Evolutionary conservation across 179 eudicot species (phyloP).

Genomic region (Corrigiola litoralis): DNA sequence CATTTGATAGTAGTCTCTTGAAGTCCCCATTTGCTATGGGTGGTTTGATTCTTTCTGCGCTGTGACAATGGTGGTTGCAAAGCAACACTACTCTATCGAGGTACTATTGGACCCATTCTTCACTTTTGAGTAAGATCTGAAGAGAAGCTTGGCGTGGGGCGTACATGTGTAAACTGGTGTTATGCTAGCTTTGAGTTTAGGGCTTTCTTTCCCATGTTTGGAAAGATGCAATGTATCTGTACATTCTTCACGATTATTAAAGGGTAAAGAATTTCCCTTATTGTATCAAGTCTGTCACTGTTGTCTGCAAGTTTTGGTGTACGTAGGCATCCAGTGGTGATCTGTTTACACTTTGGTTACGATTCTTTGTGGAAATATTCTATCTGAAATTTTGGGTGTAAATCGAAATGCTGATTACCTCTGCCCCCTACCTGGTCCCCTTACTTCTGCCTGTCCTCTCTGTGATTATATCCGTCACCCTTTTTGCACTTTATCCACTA

Average conservation of each 20-base stretch:
- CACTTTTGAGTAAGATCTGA: conserved; percentile 7
- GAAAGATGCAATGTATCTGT: conserved; percentile 23
- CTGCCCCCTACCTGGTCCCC: too few relatives aligned
- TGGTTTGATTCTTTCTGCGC: conserved; percentile 26
- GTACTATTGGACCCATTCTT: background rate
- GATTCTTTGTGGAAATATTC: background rate
- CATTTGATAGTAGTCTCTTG: conserved; percentile 3
- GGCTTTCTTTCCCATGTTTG: conserved; percentile 6
- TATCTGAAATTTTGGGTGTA: too few relatives aligned
- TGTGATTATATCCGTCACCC: too few relatives aligned
- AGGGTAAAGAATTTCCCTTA: background rate
- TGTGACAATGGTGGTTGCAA: conserved; percentile 20
- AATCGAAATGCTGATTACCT: too few relatives aligned
- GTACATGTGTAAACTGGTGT: conserved; percentile 29
- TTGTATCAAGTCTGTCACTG: conserved; percentile 1
- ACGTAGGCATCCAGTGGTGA: background rate
- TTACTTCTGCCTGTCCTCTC: too few relatives aligned
- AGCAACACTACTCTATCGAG: conserved; percentile 14
- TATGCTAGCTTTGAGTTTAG: conserved; percentile 5
- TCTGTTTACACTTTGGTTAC: background rate
- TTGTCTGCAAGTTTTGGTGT: conserved; percentile 13
- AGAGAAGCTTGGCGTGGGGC: conserved; percentile 21
- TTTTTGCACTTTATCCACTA: too few relatives aligned
- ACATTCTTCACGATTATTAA: conserved; percentile 25
- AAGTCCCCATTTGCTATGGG: conserved; percentile 4